A percentile compares a stretch with the other conserved stretches of the same genome.
These are phyloP conservation scores for Phytophthora hibernalis DNA, from an alignment of 352 stramenopile species.

Conservation along the genomic window DNA sequence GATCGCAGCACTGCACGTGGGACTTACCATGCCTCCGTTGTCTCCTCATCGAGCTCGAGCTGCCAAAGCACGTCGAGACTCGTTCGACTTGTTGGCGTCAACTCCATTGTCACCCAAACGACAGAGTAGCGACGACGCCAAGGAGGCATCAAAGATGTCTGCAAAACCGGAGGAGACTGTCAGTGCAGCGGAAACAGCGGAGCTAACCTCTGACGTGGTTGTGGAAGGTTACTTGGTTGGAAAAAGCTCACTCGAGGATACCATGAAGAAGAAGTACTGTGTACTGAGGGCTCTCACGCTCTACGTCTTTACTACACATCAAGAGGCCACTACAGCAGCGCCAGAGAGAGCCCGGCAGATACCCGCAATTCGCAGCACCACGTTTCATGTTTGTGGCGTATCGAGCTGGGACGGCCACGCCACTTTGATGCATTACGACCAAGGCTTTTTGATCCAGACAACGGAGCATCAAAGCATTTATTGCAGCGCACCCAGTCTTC, in stretches of 20 bases:
- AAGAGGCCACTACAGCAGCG: constrained; percentile 27
- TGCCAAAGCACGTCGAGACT: constrained; percentile 70
- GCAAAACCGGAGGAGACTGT: background rate
- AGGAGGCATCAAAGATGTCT: constrained; percentile 3
- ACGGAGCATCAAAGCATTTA: constrained; percentile 58
- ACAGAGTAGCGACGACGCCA: constrained; percentile 18
- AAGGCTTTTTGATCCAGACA: constrained; percentile 78
- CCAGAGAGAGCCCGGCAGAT: background rate
- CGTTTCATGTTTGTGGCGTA: constrained; percentile 49
- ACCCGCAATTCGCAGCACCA: constrained; percentile 2
- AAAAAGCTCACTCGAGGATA: constrained; percentile 42
- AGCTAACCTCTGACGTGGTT: constrained; percentile 23
- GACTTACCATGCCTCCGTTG: constrained; percentile 76
- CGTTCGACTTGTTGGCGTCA: constrained; percentile 65
- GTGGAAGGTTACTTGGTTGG: constrained; percentile 70
- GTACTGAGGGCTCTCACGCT: constrained; percentile 53
- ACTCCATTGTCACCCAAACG: constrained; percentile 26
- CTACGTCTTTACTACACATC: constrained; percentile 52
- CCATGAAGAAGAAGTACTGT: constrained; percentile 75
- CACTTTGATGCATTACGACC: constrained; percentile 69
- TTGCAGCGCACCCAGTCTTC: constrained; percentile 66
- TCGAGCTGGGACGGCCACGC: constrained; percentile 73
- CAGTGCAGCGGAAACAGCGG: background rate
- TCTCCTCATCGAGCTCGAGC: constrained; percentile 74
- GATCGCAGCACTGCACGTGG: constrained; percentile 75